phyloP scores from a whole-genome alignment of 805 yeast genomes.

The Saccharomycopsis amapae region DNA sequence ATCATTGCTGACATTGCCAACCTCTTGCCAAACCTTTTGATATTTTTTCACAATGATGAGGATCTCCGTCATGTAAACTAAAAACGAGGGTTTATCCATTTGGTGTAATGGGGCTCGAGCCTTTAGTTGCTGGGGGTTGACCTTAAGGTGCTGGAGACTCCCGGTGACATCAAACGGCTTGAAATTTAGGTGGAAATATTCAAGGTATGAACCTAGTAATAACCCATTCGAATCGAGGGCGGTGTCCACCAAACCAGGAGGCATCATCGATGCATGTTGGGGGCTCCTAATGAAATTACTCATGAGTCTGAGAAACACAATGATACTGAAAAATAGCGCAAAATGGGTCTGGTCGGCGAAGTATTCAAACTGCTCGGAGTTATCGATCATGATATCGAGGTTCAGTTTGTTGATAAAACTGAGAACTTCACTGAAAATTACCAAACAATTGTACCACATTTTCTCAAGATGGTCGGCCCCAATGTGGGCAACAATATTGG shows the following conservation, averaged over 20 bases:
- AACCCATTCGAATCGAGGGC: neutral
- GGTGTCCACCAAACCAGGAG: neutral
- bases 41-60: slow-evolving; percentile 12
- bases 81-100: slow-evolving; percentile 4
- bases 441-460: slow-evolving; percentile 10
- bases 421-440: slow-evolving; percentile 7
- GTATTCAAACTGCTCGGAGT: slow-evolving; percentile 51
- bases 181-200: slow-evolving; percentile 2
- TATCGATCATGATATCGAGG: slow-evolving; percentile 12
- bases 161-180: neutral
- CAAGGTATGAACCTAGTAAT: neutral
- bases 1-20: slow-evolving; percentile 1
- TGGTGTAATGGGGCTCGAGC: neutral
- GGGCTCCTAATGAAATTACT: slow-evolving; percentile 2
- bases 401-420: slow-evolving; percentile 14
- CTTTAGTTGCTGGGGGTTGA: neutral
- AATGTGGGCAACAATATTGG: slow-evolving; percentile 6
- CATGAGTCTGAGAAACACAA: slow-evolving; percentile 10
- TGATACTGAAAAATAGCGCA: slow-evolving; percentile 23
- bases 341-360: slow-evolving; percentile 52
- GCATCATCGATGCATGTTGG: neutral
- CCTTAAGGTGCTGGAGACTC: neutral
- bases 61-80: slow-evolving; percentile 12
- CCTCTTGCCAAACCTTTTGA: slow-evolving; percentile 4
- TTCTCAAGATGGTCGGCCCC: slow-evolving; percentile 2